phyloP scores from a whole-genome alignment of 2,329 filamentous ascomycete genomes.

The Talaromyces pinophilus region DNA sequence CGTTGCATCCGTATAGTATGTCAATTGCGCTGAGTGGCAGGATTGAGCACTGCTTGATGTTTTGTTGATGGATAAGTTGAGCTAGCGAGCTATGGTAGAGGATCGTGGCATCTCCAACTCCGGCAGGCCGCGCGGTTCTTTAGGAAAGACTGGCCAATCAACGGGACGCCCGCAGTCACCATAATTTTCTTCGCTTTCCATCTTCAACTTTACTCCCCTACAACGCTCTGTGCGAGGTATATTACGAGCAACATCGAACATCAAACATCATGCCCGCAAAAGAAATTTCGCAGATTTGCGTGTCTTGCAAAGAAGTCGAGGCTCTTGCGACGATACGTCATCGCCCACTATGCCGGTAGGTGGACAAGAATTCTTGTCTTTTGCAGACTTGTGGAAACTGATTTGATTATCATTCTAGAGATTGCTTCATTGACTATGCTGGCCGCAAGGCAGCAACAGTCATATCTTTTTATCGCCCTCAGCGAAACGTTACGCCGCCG shows the following conservation, averaged over 20 bases:
- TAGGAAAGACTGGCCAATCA: constrained; percentile 16
- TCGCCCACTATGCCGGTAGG: constrained; percentile 62
- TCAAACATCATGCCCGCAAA: constrained; percentile 35
- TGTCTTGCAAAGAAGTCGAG: constrained; percentile 57
- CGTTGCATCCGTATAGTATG: background rate
- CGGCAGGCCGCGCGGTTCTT: constrained; percentile 14
- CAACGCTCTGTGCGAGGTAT: background rate
- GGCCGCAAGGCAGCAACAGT: constrained; percentile 78
- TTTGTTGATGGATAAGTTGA: constrained; percentile 9
- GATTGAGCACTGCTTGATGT: background rate
- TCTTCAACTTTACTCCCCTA: background rate
- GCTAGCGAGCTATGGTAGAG: constrained; percentile 17
- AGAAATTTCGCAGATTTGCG: constrained; percentile 48
- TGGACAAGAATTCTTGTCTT: constrained; percentile 2
- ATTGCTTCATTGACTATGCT: constrained; percentile 78
- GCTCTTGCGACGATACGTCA: constrained; percentile 58
- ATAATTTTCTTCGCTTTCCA: constrained; percentile 12
- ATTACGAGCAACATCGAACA: background rate
- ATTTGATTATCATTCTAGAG: constrained; percentile 44
- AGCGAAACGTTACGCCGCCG: constrained; percentile 40
- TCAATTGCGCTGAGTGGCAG: background rate
- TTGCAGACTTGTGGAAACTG: constrained; percentile 9
- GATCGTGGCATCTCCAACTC: constrained; percentile 20
- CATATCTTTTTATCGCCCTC: constrained; percentile 64
- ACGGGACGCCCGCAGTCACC: constrained; percentile 17